Conservation (phyloP, 106 monocot species). For the Dendrobium chrysotoxum region DNA sequence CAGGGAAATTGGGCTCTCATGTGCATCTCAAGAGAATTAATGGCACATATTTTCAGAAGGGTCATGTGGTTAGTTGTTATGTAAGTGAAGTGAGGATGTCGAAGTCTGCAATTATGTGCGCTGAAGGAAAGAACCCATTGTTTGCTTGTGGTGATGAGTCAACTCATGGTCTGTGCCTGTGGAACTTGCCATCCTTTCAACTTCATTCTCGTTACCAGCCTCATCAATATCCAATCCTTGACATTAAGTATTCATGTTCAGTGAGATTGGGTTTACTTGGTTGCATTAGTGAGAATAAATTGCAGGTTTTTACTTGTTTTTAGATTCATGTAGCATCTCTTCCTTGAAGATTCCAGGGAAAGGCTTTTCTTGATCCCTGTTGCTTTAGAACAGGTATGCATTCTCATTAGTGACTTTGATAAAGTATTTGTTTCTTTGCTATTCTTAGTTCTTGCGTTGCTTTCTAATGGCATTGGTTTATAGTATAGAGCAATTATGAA, state of each 20-base stretch:
- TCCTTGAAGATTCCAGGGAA: too few species aligned
- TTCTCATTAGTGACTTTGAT: too few species aligned
- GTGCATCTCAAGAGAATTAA: conserved; percentile 37
- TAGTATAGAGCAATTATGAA: neutral
- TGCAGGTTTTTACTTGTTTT: conserved; percentile 35
- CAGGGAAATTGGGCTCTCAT: conserved; percentile 63
- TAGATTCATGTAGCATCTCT: neutral
- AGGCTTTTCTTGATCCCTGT: too few species aligned
- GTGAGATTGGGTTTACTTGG: conserved; percentile 48
- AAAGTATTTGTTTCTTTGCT: neutral
- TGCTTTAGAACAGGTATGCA: too few species aligned
- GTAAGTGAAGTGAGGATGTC: conserved; percentile 73
- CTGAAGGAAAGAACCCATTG: conserved; percentile 15
- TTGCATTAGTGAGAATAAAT: conserved; percentile 50
- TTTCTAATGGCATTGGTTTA: neutral
- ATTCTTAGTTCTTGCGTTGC: neutral
- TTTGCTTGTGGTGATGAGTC: conserved; percentile 72
- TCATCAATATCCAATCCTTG: conserved; percentile 69
- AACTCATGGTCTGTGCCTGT: conserved; percentile 37
- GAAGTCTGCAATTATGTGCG: conserved; percentile 49
- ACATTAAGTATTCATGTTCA: conserved; percentile 53
- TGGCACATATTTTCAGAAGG: conserved; percentile 15
- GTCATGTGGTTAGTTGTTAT: conserved; percentile 20
- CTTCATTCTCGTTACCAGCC: conserved; percentile 39
- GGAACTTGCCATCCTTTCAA: conserved; percentile 49